Base-by-base conservation (phyloP, 2,329 filamentous ascomycete species). In the Alternaria longipes region DNA sequence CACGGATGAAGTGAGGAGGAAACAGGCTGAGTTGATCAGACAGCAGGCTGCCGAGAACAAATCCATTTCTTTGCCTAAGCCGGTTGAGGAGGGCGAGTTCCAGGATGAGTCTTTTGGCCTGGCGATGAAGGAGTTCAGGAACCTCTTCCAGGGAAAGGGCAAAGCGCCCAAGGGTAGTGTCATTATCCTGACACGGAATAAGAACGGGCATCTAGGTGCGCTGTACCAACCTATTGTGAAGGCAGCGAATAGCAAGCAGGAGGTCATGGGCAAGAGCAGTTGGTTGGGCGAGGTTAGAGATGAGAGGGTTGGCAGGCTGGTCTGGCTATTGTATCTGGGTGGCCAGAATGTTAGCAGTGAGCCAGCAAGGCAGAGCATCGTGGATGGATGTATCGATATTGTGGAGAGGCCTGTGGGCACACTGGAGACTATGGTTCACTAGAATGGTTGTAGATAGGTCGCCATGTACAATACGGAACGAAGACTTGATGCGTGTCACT, bases 271-370 rank as follows among this genome's bases (percentile, higher is more conserved):
- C 40, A 75, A 80, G 36, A 74, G 84, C 79, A 84, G 82, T 77
- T 85, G 78, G 76, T 77, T 98, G 68, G 95, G 95, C 1, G 82
- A 84, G 0, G 88, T 98, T 1, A 71, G 79, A 0, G 95, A 98
- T 74, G 91, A 95, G 81, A 84, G 94, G 55, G 83, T 99, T 12
- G 90, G 91, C 58, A 87, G 91, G 59, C 81, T 94, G 61, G 81
- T 98, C 22, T 98, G 94, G 94, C 81, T 97, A 75, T 91, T 94
- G 68, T 99, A 97, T 79, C 83, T 99, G 32, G 92, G 88, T 5
- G 95, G 95, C 0, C 91, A 88, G 77, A 93, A 89, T 71, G 93
- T 97, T 9, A 93, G 93, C 30, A 96, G 92, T 65, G 93, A 97
- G 78, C 84, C 86, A 3, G 92, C 93, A 16, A 86, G 94, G 68